A percentile compares a stretch with the other conserved stretches of the same genome.
phyloP scores from a whole-genome alignment of 177 flowering plant species.

The Tripterygium wilfordii region DNA sequence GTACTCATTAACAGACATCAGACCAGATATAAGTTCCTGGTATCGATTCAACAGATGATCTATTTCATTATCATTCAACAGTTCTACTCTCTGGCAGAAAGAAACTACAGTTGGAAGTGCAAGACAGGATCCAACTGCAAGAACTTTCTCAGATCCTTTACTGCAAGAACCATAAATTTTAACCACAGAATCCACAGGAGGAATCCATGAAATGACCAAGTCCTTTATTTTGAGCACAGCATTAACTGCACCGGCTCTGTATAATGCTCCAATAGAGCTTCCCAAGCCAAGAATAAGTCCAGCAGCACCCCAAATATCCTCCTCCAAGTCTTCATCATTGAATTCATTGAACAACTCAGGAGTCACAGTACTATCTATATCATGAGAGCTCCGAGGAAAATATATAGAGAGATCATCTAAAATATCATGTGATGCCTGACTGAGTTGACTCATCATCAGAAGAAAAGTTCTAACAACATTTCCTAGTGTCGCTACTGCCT shows the following conservation, averaged over 20 bases:
- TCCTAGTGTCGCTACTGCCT: slow-evolving; percentile 48
- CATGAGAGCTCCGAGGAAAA: slow-evolving; percentile 25
- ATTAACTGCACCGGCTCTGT: slow-evolving; percentile 57
- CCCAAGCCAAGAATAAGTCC: slow-evolving; percentile 86
- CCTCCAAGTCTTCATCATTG: slow-evolving; percentile 43
- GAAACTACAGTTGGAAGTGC: slow-evolving; percentile 66
- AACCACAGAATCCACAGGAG: slow-evolving; percentile 24
- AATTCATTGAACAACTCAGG: slow-evolving; percentile 19
- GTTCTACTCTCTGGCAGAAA: slow-evolving; percentile 71
- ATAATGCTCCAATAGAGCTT: slow-evolving; percentile 55
- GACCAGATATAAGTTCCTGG: slow-evolving; percentile 58
- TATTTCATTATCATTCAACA: slow-evolving; percentile 55
- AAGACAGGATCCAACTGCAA: slow-evolving; percentile 76
- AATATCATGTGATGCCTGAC: slow-evolving; percentile 40
- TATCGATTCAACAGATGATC: slow-evolving; percentile 51
- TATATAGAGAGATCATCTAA: slow-evolving; percentile 40
- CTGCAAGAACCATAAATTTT: slow-evolving; percentile 9
- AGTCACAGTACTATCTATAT: slow-evolving; percentile 9
- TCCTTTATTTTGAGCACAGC: slow-evolving; percentile 58
- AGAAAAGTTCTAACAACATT: slow-evolving; percentile 47
- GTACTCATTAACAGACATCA: slow-evolving; percentile 45
- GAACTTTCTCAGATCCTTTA: slow-evolving; percentile 26
- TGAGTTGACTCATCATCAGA: slow-evolving; percentile 37
- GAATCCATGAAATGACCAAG: slow-evolving; percentile 66
- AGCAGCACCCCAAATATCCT: slow-evolving; percentile 86